Percentiles rank a stretch among this genome's conserved stretches.
phyloP scores from a whole-genome alignment of 805 yeast genomes.

The Diddensiella caesifluorescens region DNA sequence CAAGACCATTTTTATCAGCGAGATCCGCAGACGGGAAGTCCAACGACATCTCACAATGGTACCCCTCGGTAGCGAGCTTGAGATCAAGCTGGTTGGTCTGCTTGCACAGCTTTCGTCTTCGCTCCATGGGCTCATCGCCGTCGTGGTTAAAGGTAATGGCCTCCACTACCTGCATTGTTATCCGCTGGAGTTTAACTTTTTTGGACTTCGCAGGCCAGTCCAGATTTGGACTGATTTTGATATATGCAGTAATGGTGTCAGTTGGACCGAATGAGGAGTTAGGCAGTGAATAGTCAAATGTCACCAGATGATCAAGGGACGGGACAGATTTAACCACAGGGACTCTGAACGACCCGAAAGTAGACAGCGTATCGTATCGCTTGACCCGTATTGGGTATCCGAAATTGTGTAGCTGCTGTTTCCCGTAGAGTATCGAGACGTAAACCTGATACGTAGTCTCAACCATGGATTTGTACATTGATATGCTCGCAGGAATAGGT shows the following conservation, averaged over 20 bases:
- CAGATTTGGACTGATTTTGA: slow-evolving; percentile 32
- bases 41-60: slow-evolving; percentile 25
- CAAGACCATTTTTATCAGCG: slow-evolving; percentile 23
- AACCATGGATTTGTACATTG: slow-evolving; percentile 26
- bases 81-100: slow-evolving; percentile 24
- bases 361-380: slow-evolving; percentile 36
- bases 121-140: slow-evolving; percentile 31
- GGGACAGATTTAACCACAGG: slow-evolving; percentile 25
- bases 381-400: slow-evolving; percentile 34
- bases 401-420: slow-evolving; percentile 21
- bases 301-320: slow-evolving; percentile 34
- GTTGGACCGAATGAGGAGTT: slow-evolving; percentile 37
- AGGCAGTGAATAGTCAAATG: slow-evolving; percentile 31
- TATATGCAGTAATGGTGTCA: slow-evolving; percentile 29
- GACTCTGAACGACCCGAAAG: slow-evolving; percentile 33
- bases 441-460: slow-evolving; percentile 34
- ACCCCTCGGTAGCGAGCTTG: slow-evolving; percentile 25
- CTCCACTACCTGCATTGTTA: slow-evolving; percentile 35
- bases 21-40: slow-evolving; percentile 27
- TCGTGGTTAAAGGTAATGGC: slow-evolving; percentile 29
- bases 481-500: slow-evolving; percentile 34
- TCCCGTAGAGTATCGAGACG: slow-evolving; percentile 28
- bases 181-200: slow-evolving; percentile 33
- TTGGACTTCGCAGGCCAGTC: slow-evolving; percentile 34
- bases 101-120: slow-evolving; percentile 30